Evolutionary conservation across 1,139 yeast species (phyloP), one percentile per base, ranked within the genome.

Genomic region (Kurtzmaniella natalensis): DNA sequence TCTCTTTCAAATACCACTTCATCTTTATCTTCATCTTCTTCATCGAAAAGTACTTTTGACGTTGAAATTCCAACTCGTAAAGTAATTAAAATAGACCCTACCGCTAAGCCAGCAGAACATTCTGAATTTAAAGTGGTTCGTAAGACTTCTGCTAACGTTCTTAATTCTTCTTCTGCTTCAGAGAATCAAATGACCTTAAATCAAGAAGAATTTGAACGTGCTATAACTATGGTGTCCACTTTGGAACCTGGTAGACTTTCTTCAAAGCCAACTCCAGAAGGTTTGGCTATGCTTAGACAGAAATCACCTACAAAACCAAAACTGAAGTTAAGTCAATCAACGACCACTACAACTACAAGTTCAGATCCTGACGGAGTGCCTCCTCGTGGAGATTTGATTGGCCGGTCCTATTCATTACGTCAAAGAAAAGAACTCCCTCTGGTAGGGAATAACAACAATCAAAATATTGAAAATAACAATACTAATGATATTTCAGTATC

Each of bases 321-420:
- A n/a, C n/a, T n/a, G n/a, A n/a, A n/a, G n/a, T n/a, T n/a, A n/a
- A n/a, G n/a, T n/a, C n/a, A n/a, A n/a, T n/a, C n/a, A n/a, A n/a
- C n/a, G n/a, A n/a, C n/a, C n/a, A n/a, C n/a, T n/a, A n/a, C n/a
- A n/a, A n/a, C n/a, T n/a, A n/a, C n/a, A n/a, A n/a, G n/a, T n/a
- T n/a, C 60, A 34, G 43, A 44, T 5, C 61, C 61, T 37, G 41
- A 36, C 2, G 61, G 54, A 26, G 66, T 62, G 1, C 70, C 70
- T 3, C 64, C 66, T 1, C 46, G 70, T 36, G 67, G 68, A 1
- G 71, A 64, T 41, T 46, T 61, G 10, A 48, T 26, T 16, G 29
- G 29, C 11, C 3, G 29, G 18, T 15, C 17, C 11, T 26, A 26
- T 18, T 26, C 29, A 5, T 18, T 26, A 13, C 29, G 29, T 14